Conservation (phyloP, 2,329 filamentous ascomycete species). For the Lachnum nothofagi region DNA sequence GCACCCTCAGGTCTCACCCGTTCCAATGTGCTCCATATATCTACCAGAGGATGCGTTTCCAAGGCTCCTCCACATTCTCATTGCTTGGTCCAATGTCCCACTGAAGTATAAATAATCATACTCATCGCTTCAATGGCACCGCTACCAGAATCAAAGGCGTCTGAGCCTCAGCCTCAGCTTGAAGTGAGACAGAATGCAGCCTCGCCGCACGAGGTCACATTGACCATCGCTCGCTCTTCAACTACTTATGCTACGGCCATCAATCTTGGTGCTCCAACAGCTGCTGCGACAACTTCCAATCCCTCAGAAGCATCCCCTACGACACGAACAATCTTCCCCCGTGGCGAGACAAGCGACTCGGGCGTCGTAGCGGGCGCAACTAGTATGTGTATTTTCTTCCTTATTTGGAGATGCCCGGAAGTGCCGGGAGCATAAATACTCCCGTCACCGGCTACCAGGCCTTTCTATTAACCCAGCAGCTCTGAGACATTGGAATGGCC, state of each 20-base stretch:
- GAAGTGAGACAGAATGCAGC: conserved; percentile 7
- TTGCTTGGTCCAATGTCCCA: not conserved
- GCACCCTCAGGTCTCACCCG: not conserved
- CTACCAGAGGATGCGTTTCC: not conserved
- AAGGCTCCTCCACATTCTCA: not conserved
- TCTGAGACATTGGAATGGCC: too few species aligned
- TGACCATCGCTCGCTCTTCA: conserved; percentile 8
- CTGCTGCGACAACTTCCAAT: not conserved
- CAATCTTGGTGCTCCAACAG: conserved; percentile 5
- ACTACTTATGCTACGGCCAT: conserved; percentile 13
- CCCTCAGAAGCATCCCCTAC: not conserved
- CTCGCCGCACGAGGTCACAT: conserved; percentile 6
- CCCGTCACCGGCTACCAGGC: too few species aligned
- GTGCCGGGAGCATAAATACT: too few species aligned
- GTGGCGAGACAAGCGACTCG: not conserved
- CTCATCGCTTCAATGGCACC: conserved; percentile 6
- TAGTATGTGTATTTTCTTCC: too few species aligned
- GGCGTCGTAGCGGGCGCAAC: conserved; percentile 1
- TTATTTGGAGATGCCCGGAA: too few species aligned
- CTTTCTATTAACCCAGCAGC: too few species aligned
- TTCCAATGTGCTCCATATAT: not conserved
- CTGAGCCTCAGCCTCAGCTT: not conserved
- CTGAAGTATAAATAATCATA: not conserved
- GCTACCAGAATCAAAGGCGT: not conserved
- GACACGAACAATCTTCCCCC: not conserved